phyloP scores from a whole-genome alignment of 106 monocot genomes.

The Apostasia ramifera region DNA sequence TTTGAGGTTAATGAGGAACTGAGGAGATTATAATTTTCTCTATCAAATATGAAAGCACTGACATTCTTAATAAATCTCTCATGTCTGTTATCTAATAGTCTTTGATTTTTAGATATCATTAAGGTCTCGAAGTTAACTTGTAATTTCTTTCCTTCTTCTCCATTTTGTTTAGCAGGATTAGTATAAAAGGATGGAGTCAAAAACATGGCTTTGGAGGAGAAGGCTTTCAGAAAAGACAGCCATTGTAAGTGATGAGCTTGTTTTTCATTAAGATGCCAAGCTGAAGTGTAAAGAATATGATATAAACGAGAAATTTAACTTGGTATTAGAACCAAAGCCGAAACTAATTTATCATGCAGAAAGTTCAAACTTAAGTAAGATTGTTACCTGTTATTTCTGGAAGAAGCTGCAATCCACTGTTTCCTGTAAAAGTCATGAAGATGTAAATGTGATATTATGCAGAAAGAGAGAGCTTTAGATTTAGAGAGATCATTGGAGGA shows the following conservation, averaged over 20 bases:
- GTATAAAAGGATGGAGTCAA: conserved; percentile 36
- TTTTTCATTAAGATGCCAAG: too few species aligned
- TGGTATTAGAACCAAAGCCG: conserved; percentile 4
- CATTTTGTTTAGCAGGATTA: neutral
- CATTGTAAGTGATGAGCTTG: neutral
- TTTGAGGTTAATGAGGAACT: too few species aligned
- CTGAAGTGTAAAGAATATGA: too few species aligned
- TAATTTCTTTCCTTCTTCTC: too few species aligned
- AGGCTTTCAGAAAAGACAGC: conserved; percentile 33
- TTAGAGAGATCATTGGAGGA: conserved; percentile 42
- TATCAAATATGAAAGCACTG: too few species aligned
- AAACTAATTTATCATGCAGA: neutral
- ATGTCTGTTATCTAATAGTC: too few species aligned
- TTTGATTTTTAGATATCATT: too few species aligned
- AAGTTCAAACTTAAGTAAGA: neutral
- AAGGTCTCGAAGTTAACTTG: too few species aligned
- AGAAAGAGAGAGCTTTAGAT: conserved; percentile 38
- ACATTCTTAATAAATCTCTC: too few species aligned
- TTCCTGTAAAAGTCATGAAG: neutral
- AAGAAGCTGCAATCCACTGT: neutral
- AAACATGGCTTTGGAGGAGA: conserved; percentile 56
- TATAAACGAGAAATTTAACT: too few species aligned
- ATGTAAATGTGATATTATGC: neutral
- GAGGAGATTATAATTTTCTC: too few species aligned
- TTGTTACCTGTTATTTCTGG: neutral